Percentiles rank a stretch among this genome's conserved stretches.
These are phyloP conservation scores for Botrytis hyacinthi DNA, from an alignment of 2,329 filamentous ascomycete genomes.

Conservation along the genomic window DNA sequence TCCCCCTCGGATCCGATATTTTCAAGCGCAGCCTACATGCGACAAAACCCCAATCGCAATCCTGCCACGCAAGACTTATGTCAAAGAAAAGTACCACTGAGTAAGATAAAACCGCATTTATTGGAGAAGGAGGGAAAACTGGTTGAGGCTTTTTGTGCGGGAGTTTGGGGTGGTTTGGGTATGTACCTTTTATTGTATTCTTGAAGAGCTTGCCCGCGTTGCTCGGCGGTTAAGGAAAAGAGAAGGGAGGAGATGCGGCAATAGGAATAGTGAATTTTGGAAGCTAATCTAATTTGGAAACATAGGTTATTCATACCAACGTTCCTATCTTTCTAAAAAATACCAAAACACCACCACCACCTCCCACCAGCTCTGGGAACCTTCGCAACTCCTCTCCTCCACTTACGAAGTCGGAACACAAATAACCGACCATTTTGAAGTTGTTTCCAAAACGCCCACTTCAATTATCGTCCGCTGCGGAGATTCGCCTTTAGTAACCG, in stretches of 20 bases:
- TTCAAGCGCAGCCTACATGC: constrained; percentile 53
- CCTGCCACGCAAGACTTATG: constrained; percentile 63
- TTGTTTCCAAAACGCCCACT: constrained; percentile 60
- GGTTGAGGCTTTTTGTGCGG: constrained; percentile 38
- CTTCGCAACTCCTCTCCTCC: constrained; percentile 51
- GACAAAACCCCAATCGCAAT: constrained; percentile 62
- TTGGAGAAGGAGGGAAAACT: constrained; percentile 65
- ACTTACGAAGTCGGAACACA: constrained; percentile 61
- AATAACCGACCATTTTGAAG: constrained; percentile 71
- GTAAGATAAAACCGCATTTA: constrained; percentile 63
- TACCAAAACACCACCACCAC: constrained; percentile 55
- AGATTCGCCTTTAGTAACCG: constrained; percentile 58
- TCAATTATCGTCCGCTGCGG: constrained; percentile 64
- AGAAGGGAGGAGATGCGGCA: background rate
- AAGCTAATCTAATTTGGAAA: constrained; percentile 9
- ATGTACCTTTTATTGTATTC: constrained; percentile 33
- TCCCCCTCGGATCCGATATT: constrained; percentile 60
- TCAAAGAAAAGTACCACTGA: constrained; percentile 60
- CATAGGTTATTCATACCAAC: constrained; percentile 54
- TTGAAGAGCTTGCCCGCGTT: background rate
- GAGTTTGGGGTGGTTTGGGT: constrained; percentile 47
- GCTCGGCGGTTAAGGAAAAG: background rate
- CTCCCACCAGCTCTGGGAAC: constrained; percentile 59
- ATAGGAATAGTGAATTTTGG: background rate
- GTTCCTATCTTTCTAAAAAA: constrained; percentile 57